Evolutionary conservation across 2,329 filamentous ascomycete genomes (phyloP), one percentile per base, ranked within the genome.

Genomic region (Epichloe scottii): DNA sequence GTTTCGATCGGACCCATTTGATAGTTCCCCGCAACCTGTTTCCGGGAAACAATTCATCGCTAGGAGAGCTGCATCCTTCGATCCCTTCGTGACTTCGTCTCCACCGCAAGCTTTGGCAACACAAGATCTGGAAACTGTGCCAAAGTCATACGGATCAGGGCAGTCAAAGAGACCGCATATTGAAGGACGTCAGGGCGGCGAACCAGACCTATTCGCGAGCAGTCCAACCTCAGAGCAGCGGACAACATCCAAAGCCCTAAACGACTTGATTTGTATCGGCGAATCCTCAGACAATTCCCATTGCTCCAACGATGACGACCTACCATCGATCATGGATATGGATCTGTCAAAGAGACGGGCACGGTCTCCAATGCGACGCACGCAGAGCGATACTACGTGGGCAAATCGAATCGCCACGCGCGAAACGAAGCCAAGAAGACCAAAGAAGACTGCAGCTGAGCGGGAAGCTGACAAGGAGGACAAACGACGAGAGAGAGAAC

Each of bases 401-500:
- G 23, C 47, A 12, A 57, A 45, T 34, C 23, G 56, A 33, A 68
- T 60, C 55, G 5, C 46, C 11, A 14, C 41, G 11, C 45, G 71
- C 74, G 41, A 74, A 63, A 45, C 62, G 68, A 82, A 73, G 58
- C 67, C 69, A 2, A 72, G 71, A 2, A 75, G 71, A 54, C 77
- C 78, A 21, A 42, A 17, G 15, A 51, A 53, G 52, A 48, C 49
- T 2, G 46, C 40, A 5, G 44, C 39, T 2, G 52, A 51, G 37
- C 52, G 52, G 17, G 49, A 51, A 26, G 69, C 68, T 0, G 79
- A 81, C 45, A 79, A 74, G 53, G 76, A 77, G 53, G 69, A 68
- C 21, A 78, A 79, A 56, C 74, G 77, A 38, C 64, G 69, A 3
- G 78, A 83, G 52, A 81, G 75, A 46, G 74, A 82, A 50, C 66